A percentile compares a stretch with the other conserved stretches of the same genome.
Conservation (phyloP, 805 yeast species). For the Lipomyces yamadae region DNA sequence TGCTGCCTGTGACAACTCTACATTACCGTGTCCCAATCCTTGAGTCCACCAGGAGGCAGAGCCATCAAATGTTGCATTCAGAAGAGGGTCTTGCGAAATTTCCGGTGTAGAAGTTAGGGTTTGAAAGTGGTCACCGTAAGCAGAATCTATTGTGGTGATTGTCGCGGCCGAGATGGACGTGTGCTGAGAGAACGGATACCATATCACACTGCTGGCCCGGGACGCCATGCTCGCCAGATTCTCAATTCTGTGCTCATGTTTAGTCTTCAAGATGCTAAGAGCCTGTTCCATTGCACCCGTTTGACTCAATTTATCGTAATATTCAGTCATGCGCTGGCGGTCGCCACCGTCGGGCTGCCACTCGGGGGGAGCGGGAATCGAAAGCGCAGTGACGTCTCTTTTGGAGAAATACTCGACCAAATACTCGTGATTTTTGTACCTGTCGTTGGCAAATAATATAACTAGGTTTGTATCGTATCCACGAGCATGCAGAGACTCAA, state of each 20-base stretch:
- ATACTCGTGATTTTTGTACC: conserved; percentile 3
- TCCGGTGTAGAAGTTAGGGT: conserved; percentile 4
- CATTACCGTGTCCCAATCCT: conserved; percentile 40
- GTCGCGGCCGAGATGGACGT: conserved; percentile 26
- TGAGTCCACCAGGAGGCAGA: conserved; percentile 44
- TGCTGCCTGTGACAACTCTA: conserved; percentile 38
- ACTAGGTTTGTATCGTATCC: conserved; percentile 1
- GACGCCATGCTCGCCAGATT: conserved; percentile 3
- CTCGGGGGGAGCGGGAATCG: conserved; percentile 5
- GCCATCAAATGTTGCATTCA: conserved; percentile 18
- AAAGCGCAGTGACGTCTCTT: background rate
- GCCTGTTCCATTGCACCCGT: background rate
- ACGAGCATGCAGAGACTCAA: conserved; percentile 5
- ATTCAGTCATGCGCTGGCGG: background rate
- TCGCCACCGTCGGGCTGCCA: background rate
- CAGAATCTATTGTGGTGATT: conserved; percentile 41
- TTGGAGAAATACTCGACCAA: background rate
- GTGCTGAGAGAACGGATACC: conserved; percentile 43
- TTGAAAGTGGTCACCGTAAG: conserved; percentile 39
- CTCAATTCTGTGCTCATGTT: conserved; percentile 13
- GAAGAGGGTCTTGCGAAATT: background rate
- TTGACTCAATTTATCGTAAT: background rate
- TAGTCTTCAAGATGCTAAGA: conserved; percentile 15
- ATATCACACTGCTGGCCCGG: conserved; percentile 18
- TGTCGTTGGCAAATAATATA: background rate